Percentiles rank a stretch among this genome's conserved stretches.
Evolutionary conservation across 352 stramenopile genomes (phyloP).

Genomic region (Globisporangium radiosum): DNA sequence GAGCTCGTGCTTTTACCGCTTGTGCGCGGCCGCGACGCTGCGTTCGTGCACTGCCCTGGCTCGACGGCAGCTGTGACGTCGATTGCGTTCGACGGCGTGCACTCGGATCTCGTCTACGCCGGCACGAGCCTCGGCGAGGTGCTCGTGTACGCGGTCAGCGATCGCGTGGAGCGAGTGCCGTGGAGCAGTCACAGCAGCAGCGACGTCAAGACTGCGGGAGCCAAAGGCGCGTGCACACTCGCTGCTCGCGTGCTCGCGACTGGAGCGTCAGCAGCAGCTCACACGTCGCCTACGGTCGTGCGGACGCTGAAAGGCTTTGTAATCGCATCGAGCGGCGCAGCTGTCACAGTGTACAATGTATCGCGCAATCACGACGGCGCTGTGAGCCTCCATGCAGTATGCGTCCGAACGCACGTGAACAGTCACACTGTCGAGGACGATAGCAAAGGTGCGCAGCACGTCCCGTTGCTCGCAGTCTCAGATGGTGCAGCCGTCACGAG

Average conservation of each 20-base stretch:
- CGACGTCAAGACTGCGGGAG: not conserved
- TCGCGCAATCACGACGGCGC: not conserved
- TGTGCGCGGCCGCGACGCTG: slow-evolving; percentile 16
- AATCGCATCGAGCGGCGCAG: not conserved
- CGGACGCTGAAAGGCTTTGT: slow-evolving; percentile 10
- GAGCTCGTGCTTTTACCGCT: slow-evolving; percentile 24
- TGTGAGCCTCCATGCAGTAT: slow-evolving; percentile 3
- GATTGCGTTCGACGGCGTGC: slow-evolving; percentile 35
- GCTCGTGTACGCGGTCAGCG: slow-evolving; percentile 25
- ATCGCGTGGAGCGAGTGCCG: not conserved
- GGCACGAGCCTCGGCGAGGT: slow-evolving; percentile 41
- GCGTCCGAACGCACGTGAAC: not conserved
- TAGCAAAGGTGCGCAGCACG: not conserved
- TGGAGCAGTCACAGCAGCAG: not conserved
- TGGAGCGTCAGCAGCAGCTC: not conserved
- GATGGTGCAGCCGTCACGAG: slow-evolving; percentile 21
- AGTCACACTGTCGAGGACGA: not conserved
- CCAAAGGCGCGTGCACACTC: not conserved
- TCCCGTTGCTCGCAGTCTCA: slow-evolving; percentile 16
- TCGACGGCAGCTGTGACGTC: slow-evolving; percentile 28
- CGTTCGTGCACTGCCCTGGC: slow-evolving; percentile 32
- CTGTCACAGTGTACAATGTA: slow-evolving; percentile 12
- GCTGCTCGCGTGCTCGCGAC: slow-evolving; percentile 1
- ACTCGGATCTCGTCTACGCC: slow-evolving; percentile 37
- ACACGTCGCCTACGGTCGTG: not conserved